These are phyloP conservation scores for Pichia sp. DNA, from an alignment of 1,139 yeast genomes.

Conservation along the genomic window DNA sequence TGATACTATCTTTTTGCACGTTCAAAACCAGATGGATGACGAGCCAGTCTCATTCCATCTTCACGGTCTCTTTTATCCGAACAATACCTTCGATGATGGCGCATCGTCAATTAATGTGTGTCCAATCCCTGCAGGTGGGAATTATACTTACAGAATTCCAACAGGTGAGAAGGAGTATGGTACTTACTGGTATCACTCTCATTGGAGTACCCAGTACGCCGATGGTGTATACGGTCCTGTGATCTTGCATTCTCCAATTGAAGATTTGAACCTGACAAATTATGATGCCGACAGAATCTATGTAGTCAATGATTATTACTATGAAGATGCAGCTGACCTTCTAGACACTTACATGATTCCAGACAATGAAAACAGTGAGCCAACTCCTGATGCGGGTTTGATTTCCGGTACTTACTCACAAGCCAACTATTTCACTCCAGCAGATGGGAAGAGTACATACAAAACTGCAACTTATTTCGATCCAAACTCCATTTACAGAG, in stretches of 20 bases:
- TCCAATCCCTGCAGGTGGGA: slow-evolving; percentile 32
- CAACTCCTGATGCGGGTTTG: slow-evolving; percentile 20
- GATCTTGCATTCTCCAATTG: slow-evolving; percentile 21
- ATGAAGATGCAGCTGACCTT: slow-evolving; percentile 10
- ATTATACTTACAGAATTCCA: slow-evolving; percentile 34
- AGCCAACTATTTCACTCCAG: slow-evolving; percentile 9
- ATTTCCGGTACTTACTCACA: slow-evolving; percentile 18
- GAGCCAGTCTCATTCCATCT: slow-evolving; percentile 38
- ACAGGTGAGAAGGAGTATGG: slow-evolving; percentile 35
- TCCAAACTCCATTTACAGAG: slow-evolving; percentile 27
- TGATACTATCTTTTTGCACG: slow-evolving; percentile 31
- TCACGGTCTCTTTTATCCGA: slow-evolving; percentile 39
- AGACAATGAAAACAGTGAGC: slow-evolving; percentile 28
- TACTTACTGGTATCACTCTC: slow-evolving; percentile 48
- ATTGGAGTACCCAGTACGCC: slow-evolving; percentile 39
- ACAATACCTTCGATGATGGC: slow-evolving; percentile 37
- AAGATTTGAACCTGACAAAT: slow-evolving; percentile 25
- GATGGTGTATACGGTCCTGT: slow-evolving; percentile 42
- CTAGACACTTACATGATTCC: slow-evolving; percentile 14
- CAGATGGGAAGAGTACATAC: slow-evolving; percentile 23
- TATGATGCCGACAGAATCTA: slow-evolving; percentile 19
- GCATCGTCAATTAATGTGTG: slow-evolving; percentile 38
- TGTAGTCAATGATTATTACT: slow-evolving; percentile 18
- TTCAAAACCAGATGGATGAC: slow-evolving; percentile 21
- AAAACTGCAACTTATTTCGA: slow-evolving; percentile 17